Evolutionary conservation across 768 basidiomycete species (phyloP).

Genomic region (Tephrocybe rancida): DNA sequence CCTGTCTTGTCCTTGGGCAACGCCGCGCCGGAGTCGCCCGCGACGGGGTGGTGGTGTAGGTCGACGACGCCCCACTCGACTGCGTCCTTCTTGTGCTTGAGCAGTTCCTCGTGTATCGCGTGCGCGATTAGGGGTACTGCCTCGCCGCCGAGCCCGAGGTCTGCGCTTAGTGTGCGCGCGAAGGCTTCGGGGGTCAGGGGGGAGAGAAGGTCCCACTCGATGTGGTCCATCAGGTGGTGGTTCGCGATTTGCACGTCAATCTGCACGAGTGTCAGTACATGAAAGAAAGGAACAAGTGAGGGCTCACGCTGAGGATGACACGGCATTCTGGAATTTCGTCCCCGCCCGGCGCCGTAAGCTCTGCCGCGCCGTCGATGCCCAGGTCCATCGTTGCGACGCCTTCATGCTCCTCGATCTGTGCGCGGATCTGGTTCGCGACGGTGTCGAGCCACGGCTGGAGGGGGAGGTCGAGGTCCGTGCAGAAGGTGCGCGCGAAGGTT

Average conservation of each 20-base stretch:
- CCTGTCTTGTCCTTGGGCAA: constrained; percentile 83
- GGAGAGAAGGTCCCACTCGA: constrained; percentile 98
- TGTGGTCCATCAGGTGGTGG: constrained; percentile 89
- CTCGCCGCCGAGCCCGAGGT: constrained; percentile 88
- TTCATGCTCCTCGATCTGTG: constrained; percentile 91
- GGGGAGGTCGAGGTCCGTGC: constrained; percentile 84
- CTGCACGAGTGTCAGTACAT: constrained; percentile 36
- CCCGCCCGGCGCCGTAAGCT: constrained; percentile 37
- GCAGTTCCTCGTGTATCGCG: constrained; percentile 92
- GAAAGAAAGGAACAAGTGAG: background rate
- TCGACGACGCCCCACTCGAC: constrained; percentile 91
- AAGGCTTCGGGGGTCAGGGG: constrained; percentile 89
- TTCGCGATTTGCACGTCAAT: constrained; percentile 97
- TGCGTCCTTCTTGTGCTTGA: constrained; percentile 94
- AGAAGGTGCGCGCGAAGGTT: constrained; percentile 84
- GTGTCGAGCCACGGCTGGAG: constrained; percentile 67
- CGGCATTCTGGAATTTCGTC: constrained; percentile 78
- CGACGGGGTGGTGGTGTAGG: background rate
- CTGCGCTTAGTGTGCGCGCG: constrained; percentile 74
- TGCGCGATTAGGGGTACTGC: constrained; percentile 88
- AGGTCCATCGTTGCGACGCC: constrained; percentile 80
- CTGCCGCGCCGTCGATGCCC: constrained; percentile 57
- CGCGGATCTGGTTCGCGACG: constrained; percentile 83
- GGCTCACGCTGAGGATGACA: constrained; percentile 68
- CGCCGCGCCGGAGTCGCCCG: background rate